phyloP scores from a whole-genome alignment of 2,329 filamentous ascomycete species.

The Exutisphaerella laricina region DNA sequence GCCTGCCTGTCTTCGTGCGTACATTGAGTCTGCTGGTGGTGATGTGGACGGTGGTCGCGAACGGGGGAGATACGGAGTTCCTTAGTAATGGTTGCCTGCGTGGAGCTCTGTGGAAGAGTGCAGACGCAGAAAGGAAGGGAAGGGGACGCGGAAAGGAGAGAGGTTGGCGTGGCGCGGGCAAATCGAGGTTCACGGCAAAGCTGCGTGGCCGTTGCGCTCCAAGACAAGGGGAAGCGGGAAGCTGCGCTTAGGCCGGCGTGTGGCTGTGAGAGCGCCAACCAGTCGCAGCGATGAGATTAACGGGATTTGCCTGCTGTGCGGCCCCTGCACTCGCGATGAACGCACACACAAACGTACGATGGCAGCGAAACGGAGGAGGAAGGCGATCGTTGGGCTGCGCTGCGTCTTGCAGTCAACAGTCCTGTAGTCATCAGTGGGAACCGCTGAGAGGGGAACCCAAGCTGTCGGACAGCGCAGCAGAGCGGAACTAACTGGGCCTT shows the following conservation, averaged over 20 bases:
- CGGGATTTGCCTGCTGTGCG: not conserved
- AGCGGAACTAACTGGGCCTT: no score
- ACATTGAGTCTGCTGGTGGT: constrained; percentile 24
- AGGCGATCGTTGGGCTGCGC: no score
- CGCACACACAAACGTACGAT: no score
- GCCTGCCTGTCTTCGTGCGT: constrained; percentile 22
- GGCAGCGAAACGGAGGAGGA: no score
- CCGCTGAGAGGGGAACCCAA: no score
- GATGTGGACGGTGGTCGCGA: constrained; percentile 7
- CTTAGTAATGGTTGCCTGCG: constrained; percentile 7
- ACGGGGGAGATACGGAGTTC: not conserved
- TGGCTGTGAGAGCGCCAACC: not conserved
- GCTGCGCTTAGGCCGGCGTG: not conserved
- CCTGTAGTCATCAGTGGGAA: no score
- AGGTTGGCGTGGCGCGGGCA: not conserved
- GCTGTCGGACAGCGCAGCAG: no score
- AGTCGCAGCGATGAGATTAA: not conserved
- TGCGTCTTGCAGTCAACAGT: no score
- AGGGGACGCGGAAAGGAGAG: not conserved
- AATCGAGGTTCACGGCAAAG: no score
- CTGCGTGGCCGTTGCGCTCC: no score
- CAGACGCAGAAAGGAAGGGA: not conserved
- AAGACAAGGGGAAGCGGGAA: no score
- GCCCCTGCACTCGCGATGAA: no score
- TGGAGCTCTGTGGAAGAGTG: constrained; percentile 3